phyloP scores from a whole-genome alignment of 257 asterid genomes.

The Ajuga chamaepitys region DNA sequence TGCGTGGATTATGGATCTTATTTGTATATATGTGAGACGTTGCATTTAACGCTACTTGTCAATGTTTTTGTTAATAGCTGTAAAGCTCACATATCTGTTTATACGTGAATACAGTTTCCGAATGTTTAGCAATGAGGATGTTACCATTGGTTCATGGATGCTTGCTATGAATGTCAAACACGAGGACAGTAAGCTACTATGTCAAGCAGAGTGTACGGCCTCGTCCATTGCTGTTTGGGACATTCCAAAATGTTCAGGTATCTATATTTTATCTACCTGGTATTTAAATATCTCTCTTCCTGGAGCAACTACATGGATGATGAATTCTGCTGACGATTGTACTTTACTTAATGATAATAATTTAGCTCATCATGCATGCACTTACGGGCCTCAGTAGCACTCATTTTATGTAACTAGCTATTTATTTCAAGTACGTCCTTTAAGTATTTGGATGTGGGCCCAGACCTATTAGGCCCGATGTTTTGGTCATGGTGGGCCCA shows the following conservation, averaged over 20 bases:
- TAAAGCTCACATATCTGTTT: background rate
- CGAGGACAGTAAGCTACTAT: slow-evolving; percentile 63
- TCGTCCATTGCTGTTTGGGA: slow-evolving; percentile 96
- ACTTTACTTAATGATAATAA: background rate
- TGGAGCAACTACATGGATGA: background rate
- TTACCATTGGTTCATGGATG: slow-evolving; percentile 99
- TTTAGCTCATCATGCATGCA: slow-evolving; percentile 1
- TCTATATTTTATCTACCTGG: background rate
- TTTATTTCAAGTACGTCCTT: background rate
- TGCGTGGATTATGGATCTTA: background rate
- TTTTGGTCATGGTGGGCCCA: no score
- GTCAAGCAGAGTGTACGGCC: slow-evolving; percentile 62
- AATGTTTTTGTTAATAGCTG: background rate
- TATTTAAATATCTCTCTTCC: background rate
- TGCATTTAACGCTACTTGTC: no score
- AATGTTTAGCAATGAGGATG: slow-evolving; percentile 98
- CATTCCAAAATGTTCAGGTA: slow-evolving; percentile 98
- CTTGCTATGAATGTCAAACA: slow-evolving; percentile 95
- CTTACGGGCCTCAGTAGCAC: background rate
- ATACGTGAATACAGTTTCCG: slow-evolving; percentile 57
- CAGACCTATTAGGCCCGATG: no score
- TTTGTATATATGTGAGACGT: no score
- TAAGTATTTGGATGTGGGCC: background rate
- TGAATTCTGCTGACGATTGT: background rate
- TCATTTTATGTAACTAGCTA: background rate